These are phyloP conservation scores for Backusella psychrophila DNA, from an alignment of 192 early-diverging fungal species.

Conservation along the genomic window DNA sequence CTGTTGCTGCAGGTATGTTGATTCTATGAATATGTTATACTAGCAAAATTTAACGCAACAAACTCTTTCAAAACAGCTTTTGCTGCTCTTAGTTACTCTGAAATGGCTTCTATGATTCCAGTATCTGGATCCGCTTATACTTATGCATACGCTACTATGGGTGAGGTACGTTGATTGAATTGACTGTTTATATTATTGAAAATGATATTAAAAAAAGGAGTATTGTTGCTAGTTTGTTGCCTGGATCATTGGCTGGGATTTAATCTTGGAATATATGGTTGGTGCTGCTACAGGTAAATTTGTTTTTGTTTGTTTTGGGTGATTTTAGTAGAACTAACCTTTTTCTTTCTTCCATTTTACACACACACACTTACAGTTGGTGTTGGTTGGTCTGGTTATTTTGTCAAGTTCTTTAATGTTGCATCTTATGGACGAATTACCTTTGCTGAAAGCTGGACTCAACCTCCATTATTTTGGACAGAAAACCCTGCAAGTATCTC, in stretches of 20 bases:
- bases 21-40: neutral
- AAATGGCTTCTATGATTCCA: constrained; percentile 85
- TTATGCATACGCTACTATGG: constrained; percentile 82
- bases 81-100: constrained; percentile 82
- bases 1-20: constrained; percentile 54
- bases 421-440: constrained; percentile 44
- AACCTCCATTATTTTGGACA: constrained; percentile 71
- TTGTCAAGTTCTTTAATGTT: constrained; percentile 66
- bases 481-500: constrained; percentile 37
- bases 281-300: constrained; percentile 68
- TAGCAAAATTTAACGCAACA: neutral
- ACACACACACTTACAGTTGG: constrained; percentile 43
- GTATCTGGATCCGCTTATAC: constrained; percentile 87
- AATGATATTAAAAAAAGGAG: neutral
- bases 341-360: neutral
- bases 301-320: neutral
- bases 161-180: constrained; percentile 50
- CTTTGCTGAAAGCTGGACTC: constrained; percentile 56
- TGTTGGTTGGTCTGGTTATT: constrained; percentile 83
- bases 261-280: constrained; percentile 87
- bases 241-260: constrained; percentile 92
- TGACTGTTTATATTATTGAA: too few relatives aligned
- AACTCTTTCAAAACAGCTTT: constrained; percentile 32
- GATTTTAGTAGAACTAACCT: neutral
- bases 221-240: constrained; percentile 52